phyloP scores from a whole-genome alignment of 371 early-diverging fungal genomes.

The Funneliformis caledonium region DNA sequence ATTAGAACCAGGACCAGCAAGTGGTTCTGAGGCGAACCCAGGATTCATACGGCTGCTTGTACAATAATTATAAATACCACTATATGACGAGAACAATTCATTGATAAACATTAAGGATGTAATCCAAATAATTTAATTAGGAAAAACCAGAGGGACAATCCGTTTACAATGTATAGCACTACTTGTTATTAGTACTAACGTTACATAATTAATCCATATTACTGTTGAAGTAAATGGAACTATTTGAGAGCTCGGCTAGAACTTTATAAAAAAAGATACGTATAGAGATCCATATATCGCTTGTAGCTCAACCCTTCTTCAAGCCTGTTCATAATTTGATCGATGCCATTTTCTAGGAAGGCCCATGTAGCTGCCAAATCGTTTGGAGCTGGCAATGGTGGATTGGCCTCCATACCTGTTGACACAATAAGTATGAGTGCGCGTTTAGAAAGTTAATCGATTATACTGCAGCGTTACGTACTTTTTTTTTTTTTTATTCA shows the following conservation, averaged over 20 bases:
- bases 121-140: background rate
- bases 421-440: background rate
- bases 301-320: slow-evolving; percentile 75
- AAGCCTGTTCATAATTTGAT: slow-evolving; percentile 78
- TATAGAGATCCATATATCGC: slow-evolving; percentile 87
- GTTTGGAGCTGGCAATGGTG: slow-evolving; percentile 27
- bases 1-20: slow-evolving; percentile 20
- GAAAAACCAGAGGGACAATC: background rate
- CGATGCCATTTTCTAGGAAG: slow-evolving; percentile 76
- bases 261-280: slow-evolving; percentile 56
- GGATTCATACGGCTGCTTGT: slow-evolving; percentile 53
- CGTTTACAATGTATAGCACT: background rate
- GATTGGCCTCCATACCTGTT: background rate
- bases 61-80: slow-evolving; percentile 87
- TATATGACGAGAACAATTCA: slow-evolving; percentile 42
- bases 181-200: background rate
- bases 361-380: slow-evolving; percentile 78
- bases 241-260: background rate
- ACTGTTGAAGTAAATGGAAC: background rate
- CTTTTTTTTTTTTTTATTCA: background rate
- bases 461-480: background rate
- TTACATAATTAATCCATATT: background rate
- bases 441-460: background rate
- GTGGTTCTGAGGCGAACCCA: slow-evolving; percentile 37
- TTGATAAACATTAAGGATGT: background rate